Base-by-base conservation (phyloP, 805 yeast species). In the Saccharomycopsis lassenensis region DNA sequence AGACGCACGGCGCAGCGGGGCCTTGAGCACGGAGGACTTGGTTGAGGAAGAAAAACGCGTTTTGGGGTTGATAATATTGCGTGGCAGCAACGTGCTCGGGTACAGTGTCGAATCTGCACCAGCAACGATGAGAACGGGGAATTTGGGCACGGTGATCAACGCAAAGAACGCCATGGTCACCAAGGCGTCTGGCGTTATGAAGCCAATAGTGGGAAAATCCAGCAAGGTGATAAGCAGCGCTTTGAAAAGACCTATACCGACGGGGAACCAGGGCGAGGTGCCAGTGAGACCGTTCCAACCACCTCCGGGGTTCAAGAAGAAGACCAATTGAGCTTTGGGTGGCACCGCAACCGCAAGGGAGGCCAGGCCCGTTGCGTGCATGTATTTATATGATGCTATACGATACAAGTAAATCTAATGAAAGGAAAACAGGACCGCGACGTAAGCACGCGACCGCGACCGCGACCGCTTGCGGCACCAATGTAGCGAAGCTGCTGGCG, bases 61-160 rank as follows among this genome's bases (percentile, higher is more conserved):
- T 4, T 58, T 91, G 17, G 97, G 97, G 0, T 65, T 91, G 35
- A 69, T 83, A 2, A 79, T 89, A 24, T 60, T 89, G 31, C 68
- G 97, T 48, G 98, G 98, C 2, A 95, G 85, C 46, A 82, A 79
- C 46, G 74, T 91, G 19, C 73, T 82, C 22, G 89, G 44, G 3
- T 50, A 49, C 1, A 52, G 61, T 14, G 50, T 52, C 21, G 62
- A 50, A 36, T 51, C 52, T 1, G 50, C 52, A 8, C 59, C 61
- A 3, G 42, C 52, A 2, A 54, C 49, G 2, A 39, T 48, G 33
- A 39, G 48, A 35, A 43, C 50, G 45, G 24, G 32, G 7, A 26
- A 44, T 28, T 23, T 40, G 32, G 46, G 44, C 5, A 18, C 15
- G 5, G 24, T 21, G n/a, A 37, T 31, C 22, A 24, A 20, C 14